Evolutionary conservation across 176 grass and related monocot genomes (phyloP).

Genomic region (Canna indica): DNA sequence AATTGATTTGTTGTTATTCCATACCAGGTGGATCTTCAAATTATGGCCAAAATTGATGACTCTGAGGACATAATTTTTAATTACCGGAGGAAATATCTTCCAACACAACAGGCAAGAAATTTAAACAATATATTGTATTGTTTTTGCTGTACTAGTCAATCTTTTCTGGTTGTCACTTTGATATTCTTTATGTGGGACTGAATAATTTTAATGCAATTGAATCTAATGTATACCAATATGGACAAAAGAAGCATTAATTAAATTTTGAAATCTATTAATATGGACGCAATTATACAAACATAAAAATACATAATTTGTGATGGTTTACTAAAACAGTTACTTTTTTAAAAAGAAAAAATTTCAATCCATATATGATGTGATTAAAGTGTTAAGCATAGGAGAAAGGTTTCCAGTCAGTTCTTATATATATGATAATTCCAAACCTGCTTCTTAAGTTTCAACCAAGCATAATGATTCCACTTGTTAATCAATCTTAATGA

Average conservation of each 20-base stretch:
- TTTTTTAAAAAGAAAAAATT: neutral
- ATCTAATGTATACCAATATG: neutral
- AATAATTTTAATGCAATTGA: neutral
- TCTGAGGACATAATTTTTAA: conserved; percentile 77
- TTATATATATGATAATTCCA: no score
- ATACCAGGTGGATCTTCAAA: conserved; percentile 63
- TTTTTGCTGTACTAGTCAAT: neutral
- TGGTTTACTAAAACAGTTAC: neutral
- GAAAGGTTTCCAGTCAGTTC: no score
- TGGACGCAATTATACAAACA: no score
- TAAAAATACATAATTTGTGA: neutral
- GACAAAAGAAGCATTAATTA: neutral
- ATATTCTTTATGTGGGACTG: neutral
- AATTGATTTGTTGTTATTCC: neutral
- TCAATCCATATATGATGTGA: neutral
- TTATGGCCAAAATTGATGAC: conserved; percentile 29
- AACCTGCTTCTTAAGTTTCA: no score
- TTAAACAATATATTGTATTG: neutral
- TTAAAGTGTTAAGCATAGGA: no score
- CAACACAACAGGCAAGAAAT: conserved; percentile 57
- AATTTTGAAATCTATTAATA: neutral
- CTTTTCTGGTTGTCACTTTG: neutral
- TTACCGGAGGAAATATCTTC: conserved; percentile 90
- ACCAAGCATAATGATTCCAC: no score
- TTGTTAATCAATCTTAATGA: no score